Evolutionary conservation across 257 asterid genomes (phyloP).

Genomic region (Solanum neorickii): DNA sequence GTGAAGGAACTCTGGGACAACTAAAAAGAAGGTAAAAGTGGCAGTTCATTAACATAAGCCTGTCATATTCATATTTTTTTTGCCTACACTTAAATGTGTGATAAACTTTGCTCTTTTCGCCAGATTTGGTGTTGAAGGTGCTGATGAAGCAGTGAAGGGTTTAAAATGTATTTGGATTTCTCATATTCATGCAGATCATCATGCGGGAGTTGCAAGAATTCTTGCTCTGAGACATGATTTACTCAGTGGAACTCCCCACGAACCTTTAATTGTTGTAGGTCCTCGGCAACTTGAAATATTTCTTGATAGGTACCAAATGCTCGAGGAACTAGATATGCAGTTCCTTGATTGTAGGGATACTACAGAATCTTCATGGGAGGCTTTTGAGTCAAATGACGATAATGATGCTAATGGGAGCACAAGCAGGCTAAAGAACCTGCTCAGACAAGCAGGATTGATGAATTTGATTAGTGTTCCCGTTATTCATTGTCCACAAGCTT

Average conservation of each 20-base stretch:
- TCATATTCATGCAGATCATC: constrained; percentile 95
- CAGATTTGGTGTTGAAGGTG: constrained; percentile 72
- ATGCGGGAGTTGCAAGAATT: constrained; percentile 85
- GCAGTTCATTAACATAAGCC: background rate
- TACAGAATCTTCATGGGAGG: constrained; percentile 37
- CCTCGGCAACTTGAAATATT: constrained; percentile 76
- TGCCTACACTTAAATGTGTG: background rate
- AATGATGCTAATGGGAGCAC: background rate
- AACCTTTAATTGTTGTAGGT: constrained; percentile 51
- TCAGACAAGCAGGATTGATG: constrained; percentile 42
- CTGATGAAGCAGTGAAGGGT: constrained; percentile 60
- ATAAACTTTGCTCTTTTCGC: background rate
- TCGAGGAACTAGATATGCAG: constrained; percentile 82
- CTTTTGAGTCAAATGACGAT: constrained; percentile 27
- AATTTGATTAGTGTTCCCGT: constrained; percentile 62
- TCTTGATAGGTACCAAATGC: constrained; percentile 81
- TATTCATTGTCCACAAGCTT: constrained; percentile 81
- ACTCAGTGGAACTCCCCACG: constrained; percentile 48
- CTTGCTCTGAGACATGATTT: constrained; percentile 63
- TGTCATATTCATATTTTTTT: background rate
- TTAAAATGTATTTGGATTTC: constrained; percentile 85
- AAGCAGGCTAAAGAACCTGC: background rate
- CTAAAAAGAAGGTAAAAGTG: constrained; percentile 68
- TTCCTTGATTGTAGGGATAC: constrained; percentile 73
- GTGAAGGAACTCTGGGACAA: constrained; percentile 94